A percentile compares a stretch with the other conserved stretches of the same genome.
Evolutionary conservation across 345 rosid species (phyloP).

Genomic region (Hibiscus syriacus): DNA sequence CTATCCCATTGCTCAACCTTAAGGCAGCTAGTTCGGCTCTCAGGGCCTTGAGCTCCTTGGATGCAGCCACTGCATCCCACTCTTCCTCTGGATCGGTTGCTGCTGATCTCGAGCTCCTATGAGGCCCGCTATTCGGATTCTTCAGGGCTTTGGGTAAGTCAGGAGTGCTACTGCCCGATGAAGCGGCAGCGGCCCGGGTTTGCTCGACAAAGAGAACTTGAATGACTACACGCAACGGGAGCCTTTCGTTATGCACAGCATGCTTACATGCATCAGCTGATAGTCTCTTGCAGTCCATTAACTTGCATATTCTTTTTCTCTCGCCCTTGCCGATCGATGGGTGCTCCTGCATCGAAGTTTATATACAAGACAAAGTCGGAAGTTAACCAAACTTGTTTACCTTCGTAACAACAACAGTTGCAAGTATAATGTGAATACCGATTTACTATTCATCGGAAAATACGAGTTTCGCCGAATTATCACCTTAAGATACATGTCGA

Average conservation of each 20-base stretch:
- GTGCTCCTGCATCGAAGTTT: slow-evolving; percentile 50
- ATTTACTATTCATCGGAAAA: not conserved
- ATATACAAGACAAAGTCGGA: not conserved
- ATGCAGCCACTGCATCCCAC: slow-evolving; percentile 67
- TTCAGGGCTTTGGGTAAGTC: slow-evolving; percentile 49
- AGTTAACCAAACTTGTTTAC: not conserved
- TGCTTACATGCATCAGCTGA: slow-evolving; percentile 81
- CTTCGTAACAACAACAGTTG: not conserved
- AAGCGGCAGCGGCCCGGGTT: slow-evolving; percentile 54
- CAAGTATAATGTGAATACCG: not conserved
- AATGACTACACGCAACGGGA: slow-evolving; percentile 67
- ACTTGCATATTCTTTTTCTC: slow-evolving; percentile 69
- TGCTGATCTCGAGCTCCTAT: slow-evolving; percentile 62
- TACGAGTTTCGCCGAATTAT: not conserved
- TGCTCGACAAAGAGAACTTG: slow-evolving; percentile 81
- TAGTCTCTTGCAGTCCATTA: slow-evolving; percentile 86
- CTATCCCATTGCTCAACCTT: slow-evolving; percentile 24
- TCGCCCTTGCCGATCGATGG: slow-evolving; percentile 64
- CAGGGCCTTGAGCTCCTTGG: slow-evolving; percentile 64
- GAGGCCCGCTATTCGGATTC: slow-evolving; percentile 42
- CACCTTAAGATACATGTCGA: slow-evolving; percentile 81
- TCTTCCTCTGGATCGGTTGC: slow-evolving; percentile 63
- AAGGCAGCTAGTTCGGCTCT: slow-evolving; percentile 55
- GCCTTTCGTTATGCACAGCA: slow-evolving; percentile 79
- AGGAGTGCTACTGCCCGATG: slow-evolving; percentile 79